Evolutionary conservation across 2,329 filamentous ascomycete genomes (phyloP), one percentile per base, ranked within the genome.

Genomic region (Leptoxyphium fumago): DNA sequence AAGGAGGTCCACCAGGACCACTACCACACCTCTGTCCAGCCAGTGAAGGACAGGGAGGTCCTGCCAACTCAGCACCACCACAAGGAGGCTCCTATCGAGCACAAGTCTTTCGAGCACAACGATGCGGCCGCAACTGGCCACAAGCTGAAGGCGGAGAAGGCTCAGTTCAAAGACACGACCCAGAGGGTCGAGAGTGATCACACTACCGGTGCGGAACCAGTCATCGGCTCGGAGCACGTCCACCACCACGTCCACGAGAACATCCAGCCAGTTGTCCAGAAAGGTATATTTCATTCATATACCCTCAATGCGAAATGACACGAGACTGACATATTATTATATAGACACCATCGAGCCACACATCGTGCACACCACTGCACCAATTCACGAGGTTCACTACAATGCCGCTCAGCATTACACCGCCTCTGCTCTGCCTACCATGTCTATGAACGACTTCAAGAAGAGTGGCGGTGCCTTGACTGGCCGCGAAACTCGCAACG

Each of bases 1-100:
- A 74, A 73, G 51, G 80, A 84, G 53, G 66, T 83, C 3, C 79
- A 84, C 56, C 80, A 83, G 58, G 76, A 84, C 46, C 80, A 84
- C 53, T 77, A 82, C 59, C 78, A 84, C 59, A 81, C 77, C 40
- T 77, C 76, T 0, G 65, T 84, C 1, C 80, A 84, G 62, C 80
- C 80, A 0, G 63, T 85, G 18, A 45, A 65, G 14, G 67, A 76
- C 52, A 62, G 69, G 49, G 74, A 74, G 54, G 67, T 68, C 9
- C 61, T 72, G 0, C 75, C 79, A 0, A 80, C 83, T 61, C 64
- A 77, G 59, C 80, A 84, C 56, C 64, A 66, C 15, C 72, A 80
- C 58, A 75, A 79, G 32, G 56, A 78, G 13, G 64, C 66, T 2
- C 69, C 69, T 2, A 73, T 80, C 0, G 70, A 82, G 61, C 70